phyloP scores from a whole-genome alignment of 2,329 filamentous ascomycete species.

The Cladosporium austrohemisphaericum region DNA sequence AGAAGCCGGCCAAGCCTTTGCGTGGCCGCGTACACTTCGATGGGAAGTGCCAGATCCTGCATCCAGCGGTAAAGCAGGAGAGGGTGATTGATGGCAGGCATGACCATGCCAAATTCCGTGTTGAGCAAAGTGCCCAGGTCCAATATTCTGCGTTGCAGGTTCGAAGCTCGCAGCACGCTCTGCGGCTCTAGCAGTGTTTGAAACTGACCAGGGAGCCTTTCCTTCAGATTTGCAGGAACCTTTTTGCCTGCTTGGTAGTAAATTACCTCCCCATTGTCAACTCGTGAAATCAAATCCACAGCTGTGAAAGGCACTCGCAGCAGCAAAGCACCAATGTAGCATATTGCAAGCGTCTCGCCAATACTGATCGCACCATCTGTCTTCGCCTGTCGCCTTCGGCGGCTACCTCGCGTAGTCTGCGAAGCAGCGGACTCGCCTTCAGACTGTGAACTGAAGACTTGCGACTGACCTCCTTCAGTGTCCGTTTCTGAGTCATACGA shows the following conservation, averaged over 20 bases:
- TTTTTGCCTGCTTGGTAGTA: slow-evolving; percentile 62
- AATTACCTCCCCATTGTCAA: slow-evolving; percentile 62
- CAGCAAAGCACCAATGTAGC: slow-evolving; percentile 74
- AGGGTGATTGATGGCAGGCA: slow-evolving; percentile 70
- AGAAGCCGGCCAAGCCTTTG: slow-evolving; percentile 54
- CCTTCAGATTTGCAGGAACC: slow-evolving; percentile 62
- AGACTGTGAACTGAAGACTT: slow-evolving; percentile 58
- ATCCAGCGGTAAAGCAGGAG: slow-evolving; percentile 67
- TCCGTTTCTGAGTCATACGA: slow-evolving; percentile 33
- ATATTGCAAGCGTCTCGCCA: slow-evolving; percentile 70
- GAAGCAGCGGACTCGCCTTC: slow-evolving; percentile 42
- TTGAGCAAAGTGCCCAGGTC: slow-evolving; percentile 62
- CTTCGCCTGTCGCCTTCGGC: slow-evolving; percentile 38
- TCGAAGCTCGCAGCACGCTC: slow-evolving; percentile 47
- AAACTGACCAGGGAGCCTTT: slow-evolving; percentile 60
- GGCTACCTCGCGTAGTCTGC: slow-evolving; percentile 33
- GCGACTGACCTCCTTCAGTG: slow-evolving; percentile 38
- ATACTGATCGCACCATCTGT: slow-evolving; percentile 56
- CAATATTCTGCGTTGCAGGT: slow-evolving; percentile 62
- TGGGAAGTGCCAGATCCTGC: slow-evolving; percentile 68
- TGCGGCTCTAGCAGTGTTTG: slow-evolving; percentile 55
- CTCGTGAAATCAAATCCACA: slow-evolving; percentile 68
- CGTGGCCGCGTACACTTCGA: slow-evolving; percentile 61
- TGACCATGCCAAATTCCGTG: slow-evolving; percentile 63
- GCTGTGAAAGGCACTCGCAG: slow-evolving; percentile 73